Evolutionary conservation across 2,329 filamentous ascomycete genomes (phyloP), one percentile per base, ranked within the genome.

Genomic region (Aureobasidium sp.): DNA sequence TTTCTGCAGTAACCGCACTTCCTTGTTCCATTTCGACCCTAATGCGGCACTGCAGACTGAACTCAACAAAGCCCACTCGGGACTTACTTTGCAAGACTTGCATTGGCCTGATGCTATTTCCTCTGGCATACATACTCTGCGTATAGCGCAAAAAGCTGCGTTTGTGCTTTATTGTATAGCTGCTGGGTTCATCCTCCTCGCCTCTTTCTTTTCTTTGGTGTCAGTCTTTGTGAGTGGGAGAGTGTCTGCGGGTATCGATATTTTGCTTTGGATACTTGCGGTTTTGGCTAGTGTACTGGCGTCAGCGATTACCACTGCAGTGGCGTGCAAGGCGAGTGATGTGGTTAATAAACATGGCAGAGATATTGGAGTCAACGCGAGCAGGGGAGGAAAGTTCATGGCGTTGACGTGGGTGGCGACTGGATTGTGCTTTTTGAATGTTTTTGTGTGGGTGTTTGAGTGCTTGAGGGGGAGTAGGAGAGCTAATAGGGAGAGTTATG

Each of bases 221-320:
- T 76, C 77, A 2, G 64, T 83, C 59, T 76, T 84, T 65, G 65
- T 73, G 13, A 70, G 73, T 1, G 79, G 78, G 1, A 70, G 77
- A 1, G 67, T 82, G 24, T 73, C 77, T n/a, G 77, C 80, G 2
- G 72, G 79, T 24, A 66, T 80, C 50, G 84, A 85, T 67, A 74
- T 82, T 52, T 66, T 78, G 7, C 67, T 85, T 9, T 73, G 80
- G 20, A 68, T 76, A 46, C 68, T 84, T n/a, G 79, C 80, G 0
- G 83, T 85, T 65, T 44, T 84, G 7, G 75, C 85, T 13, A 81
- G 88, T 68, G 88, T 88, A 3, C 85, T 87, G 59, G 86, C 88
- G 52, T 92, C 88, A 24, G 90, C 90, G 67, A 87, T 92, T 27
- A 83, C 86, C 29, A 88, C 83, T 0, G 87, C 88, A 20, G 72